Evolutionary conservation across 129 eudicot species (phyloP), one percentile per base, ranked within the genome.

Genomic region (Flaveria linearis): DNA sequence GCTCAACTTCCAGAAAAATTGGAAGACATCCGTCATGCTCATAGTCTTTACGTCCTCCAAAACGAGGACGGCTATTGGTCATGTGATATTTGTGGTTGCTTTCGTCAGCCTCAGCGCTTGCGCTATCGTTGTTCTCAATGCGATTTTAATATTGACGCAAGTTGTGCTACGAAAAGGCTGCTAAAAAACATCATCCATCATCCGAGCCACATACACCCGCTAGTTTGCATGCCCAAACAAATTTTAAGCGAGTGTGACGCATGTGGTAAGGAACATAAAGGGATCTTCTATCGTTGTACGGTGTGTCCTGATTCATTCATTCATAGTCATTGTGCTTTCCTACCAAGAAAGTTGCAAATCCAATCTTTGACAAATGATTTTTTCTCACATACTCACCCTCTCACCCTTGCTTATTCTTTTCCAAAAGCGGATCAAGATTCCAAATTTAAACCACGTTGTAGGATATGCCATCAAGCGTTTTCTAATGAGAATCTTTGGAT

Each of bases 341-440:
- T 28, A 7, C 45, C 69, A 0, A 7, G 7, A 28, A 63, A 63
- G 69, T 63, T 63, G 22, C 20, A 30, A 15, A 63, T 63, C 22
- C 69, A 63, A 63, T 20, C 14, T 63, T 14, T 43, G 16, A 63
- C 69, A 6, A 30, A 63, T 33, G 12, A 30, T 30, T 16, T 63
- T 3, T 63, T 28, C 46, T 30, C 69, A 11, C 69, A 63, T 33
- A 63, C 7, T 16, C 69, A 63, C 16, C 46, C 43, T 2, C 68
- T 63, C 22, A 63, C 45, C 45, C 68, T 63, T 63, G 68, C 43
- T 13, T 63, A 30, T 63, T 28, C 68, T 0, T 63, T 63, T 30
- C 46, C 69, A 7, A 7, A 0, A 30, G 4, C 10, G 0, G 46
- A 63, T 14, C 69, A 63, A 16, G 0, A 0, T 6, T 63, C 69